phyloP scores from a whole-genome alignment of 208 protist genomes.

The Herpetomonas samuelpessoai region DNA sequence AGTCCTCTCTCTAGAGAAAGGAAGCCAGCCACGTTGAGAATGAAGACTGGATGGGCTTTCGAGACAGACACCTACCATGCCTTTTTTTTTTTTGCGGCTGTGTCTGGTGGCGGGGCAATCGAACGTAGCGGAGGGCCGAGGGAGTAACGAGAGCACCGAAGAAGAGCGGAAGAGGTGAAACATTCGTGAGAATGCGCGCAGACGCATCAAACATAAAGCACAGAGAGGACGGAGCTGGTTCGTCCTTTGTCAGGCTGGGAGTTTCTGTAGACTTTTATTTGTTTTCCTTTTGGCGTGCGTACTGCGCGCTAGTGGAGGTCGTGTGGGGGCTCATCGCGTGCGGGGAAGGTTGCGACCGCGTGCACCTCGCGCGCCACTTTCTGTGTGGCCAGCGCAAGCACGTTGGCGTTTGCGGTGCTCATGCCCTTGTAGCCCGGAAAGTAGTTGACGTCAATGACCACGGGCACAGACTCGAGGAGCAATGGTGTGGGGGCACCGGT shows the following conservation, averaged over 20 bases:
- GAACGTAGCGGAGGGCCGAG: background rate
- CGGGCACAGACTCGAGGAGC: constrained; percentile 44
- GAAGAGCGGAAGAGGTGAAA: no score
- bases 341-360: background rate
- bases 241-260: no score
- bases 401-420: constrained; percentile 28
- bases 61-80: background rate
- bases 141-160: no score
- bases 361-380: background rate
- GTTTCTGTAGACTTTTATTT: no score
- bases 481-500: constrained; percentile 53
- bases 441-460: constrained; percentile 87
- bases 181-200: no score
- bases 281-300: background rate
- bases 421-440: constrained; percentile 81
- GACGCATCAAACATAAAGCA: no score
- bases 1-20: no score
- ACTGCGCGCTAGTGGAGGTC: background rate
- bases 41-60: background rate
- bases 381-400: constrained; percentile 27
- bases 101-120: background rate
- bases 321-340: background rate
- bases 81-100: constrained; percentile 2
- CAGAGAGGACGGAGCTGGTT: no score
- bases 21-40: background rate